Conservation (phyloP, 2,329 filamentous ascomycete species). For the Colletotrichum euphorbiae region DNA sequence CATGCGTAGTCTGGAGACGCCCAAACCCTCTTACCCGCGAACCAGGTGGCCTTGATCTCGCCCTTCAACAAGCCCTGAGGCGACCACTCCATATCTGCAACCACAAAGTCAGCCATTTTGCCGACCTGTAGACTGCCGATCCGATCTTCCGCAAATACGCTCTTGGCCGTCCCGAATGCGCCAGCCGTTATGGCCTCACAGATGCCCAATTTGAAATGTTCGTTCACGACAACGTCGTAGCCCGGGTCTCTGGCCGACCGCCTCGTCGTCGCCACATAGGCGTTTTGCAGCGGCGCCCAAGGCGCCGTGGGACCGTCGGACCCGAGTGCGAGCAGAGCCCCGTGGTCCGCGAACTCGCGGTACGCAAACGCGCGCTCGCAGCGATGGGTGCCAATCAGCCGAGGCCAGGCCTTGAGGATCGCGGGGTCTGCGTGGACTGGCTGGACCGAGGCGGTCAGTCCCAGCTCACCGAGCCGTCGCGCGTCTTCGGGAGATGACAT, state of each 20-base stretch:
- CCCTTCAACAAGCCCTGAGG: slow-evolving; percentile 55
- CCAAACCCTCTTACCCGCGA: slow-evolving; percentile 53
- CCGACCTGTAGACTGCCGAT: slow-evolving; percentile 61
- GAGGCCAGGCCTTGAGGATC: slow-evolving; percentile 67
- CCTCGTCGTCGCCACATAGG: slow-evolving; percentile 64
- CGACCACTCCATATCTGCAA: slow-evolving; percentile 62
- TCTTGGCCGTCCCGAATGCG: slow-evolving; percentile 61
- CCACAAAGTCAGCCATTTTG: slow-evolving; percentile 63
- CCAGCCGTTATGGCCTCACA: slow-evolving; percentile 60
- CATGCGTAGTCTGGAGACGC: slow-evolving; percentile 19
- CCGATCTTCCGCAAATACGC: slow-evolving; percentile 60
- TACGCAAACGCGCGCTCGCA: slow-evolving; percentile 68
- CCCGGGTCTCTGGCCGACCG: slow-evolving; percentile 59
- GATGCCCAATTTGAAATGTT: slow-evolving; percentile 59
- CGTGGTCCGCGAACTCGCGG: slow-evolving; percentile 63
- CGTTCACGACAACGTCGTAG: slow-evolving; percentile 55
- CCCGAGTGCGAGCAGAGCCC: slow-evolving; percentile 62
- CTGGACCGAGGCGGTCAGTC: slow-evolving; percentile 64
- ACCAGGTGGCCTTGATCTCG: slow-evolving; percentile 60
- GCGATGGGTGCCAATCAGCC: slow-evolving; percentile 60
- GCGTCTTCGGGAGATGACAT: slow-evolving; percentile 63
- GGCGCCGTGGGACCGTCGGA: slow-evolving; percentile 66
- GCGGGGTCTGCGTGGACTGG: slow-evolving; percentile 64
- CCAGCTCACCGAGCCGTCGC: slow-evolving; percentile 59
- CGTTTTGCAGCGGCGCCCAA: slow-evolving; percentile 59